These are phyloP conservation scores for Volvox carteri DNA, from an alignment of 163 green algal genomes.

Conservation along the genomic window DNA sequence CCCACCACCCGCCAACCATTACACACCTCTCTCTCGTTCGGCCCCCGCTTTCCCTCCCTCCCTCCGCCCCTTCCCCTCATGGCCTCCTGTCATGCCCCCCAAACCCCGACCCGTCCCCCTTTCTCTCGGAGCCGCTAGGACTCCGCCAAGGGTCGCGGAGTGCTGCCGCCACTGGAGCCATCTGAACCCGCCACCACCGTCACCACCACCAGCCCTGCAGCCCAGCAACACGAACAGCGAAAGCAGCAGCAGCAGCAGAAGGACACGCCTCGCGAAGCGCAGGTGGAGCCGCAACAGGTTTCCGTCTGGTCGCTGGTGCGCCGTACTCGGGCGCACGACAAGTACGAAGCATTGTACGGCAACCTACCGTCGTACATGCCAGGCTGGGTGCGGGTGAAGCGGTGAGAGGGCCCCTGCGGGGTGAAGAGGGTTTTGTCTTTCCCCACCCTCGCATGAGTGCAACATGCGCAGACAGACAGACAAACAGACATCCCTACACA, in stretches of 20 bases:
- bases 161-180: neutral
- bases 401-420: constrained; percentile 16
- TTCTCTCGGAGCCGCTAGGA: constrained; percentile 15
- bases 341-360: constrained; percentile 25
- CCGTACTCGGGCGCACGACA: constrained; percentile 19
- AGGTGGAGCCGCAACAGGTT: neutral
- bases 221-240: neutral
- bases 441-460: too few relatives aligned
- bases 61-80: too few relatives aligned
- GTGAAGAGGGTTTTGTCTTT: too few relatives aligned
- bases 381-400: constrained; percentile 36
- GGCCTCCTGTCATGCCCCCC: too few relatives aligned
- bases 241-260: neutral
- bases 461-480: too few relatives aligned
- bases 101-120: too few relatives aligned
- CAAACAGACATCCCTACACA: too few relatives aligned
- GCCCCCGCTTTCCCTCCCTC: neutral
- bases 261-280: too few relatives aligned
- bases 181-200: neutral
- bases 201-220: neutral
- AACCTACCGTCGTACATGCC: constrained; percentile 40
- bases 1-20: too few relatives aligned
- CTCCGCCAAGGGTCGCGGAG: constrained; percentile 17
- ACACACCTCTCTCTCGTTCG: too few relatives aligned
- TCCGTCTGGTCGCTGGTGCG: constrained; percentile 46